Evolutionary conservation across 2,329 filamentous ascomycete species (phyloP).

Genomic region (Neonectria sp.): DNA sequence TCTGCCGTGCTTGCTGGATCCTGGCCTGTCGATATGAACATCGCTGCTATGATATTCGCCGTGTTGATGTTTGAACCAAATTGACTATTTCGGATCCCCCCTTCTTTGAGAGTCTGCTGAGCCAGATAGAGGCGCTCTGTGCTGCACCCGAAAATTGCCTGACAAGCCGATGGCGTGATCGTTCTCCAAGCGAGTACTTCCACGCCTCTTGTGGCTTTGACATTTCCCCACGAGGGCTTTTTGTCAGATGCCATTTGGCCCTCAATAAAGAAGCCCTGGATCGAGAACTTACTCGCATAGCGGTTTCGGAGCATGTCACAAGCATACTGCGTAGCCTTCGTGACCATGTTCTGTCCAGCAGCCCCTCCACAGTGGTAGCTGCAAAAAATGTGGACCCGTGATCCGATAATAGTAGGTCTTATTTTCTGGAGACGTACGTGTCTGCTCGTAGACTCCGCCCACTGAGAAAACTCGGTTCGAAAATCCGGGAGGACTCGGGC

Average conservation of each 20-base stretch:
- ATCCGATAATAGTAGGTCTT: slow-evolving; percentile 13
- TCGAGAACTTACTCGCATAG: not conserved
- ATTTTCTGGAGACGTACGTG: slow-evolving; percentile 8
- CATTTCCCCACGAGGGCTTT: slow-evolving; percentile 24
- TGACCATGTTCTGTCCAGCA: slow-evolving; percentile 28
- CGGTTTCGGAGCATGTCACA: slow-evolving; percentile 17
- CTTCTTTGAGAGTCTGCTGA: too few species aligned
- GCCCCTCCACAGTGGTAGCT: slow-evolving; percentile 24
- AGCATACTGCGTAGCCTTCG: slow-evolving; percentile 26
- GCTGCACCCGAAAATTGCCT: too few species aligned
- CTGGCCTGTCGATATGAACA: too few species aligned
- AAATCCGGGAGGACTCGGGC: not conserved
- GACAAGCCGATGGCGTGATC: not conserved
- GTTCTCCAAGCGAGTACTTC: slow-evolving; percentile 14
- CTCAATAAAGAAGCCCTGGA: slow-evolving; percentile 23
- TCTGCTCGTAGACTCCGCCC: slow-evolving; percentile 8
- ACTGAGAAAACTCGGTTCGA: not conserved
- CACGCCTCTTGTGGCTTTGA: slow-evolving; percentile 17
- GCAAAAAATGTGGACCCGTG: slow-evolving; percentile 22
- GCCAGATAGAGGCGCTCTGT: too few species aligned
- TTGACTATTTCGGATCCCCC: too few species aligned
- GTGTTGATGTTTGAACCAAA: too few species aligned
- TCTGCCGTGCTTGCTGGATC: too few species aligned
- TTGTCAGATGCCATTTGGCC: slow-evolving; percentile 28
- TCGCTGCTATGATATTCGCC: too few species aligned